phyloP scores from a whole-genome alignment of 2,329 filamentous ascomycete species.

The Alternaria sp. region DNA sequence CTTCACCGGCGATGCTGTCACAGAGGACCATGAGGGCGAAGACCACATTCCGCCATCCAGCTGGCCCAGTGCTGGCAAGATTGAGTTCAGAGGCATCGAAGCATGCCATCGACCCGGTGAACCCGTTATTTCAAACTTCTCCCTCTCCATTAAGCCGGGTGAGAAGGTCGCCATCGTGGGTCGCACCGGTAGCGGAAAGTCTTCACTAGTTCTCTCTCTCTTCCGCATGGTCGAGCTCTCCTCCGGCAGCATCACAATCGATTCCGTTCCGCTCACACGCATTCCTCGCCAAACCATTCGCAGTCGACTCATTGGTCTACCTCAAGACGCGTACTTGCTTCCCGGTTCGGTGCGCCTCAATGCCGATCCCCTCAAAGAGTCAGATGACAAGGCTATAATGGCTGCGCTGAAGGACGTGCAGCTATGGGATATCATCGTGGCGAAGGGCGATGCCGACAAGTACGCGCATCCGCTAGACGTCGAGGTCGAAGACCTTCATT shows the following conservation, averaged over 20 bases:
- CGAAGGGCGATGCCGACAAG: constrained; percentile 41
- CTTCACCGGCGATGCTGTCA: constrained; percentile 58
- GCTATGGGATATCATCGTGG: constrained; percentile 54
- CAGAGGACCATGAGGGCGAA: constrained; percentile 64
- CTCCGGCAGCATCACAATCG: constrained; percentile 57
- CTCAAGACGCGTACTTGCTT: constrained; percentile 63
- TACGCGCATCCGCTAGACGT: constrained; percentile 47
- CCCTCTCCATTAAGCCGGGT: constrained; percentile 58
- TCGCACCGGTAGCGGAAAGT: constrained; percentile 64
- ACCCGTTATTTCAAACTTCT: constrained; percentile 58
- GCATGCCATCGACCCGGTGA: constrained; percentile 54
- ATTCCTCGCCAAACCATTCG: constrained; percentile 58
- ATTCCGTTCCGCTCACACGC: constrained; percentile 58
- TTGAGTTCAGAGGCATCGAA: constrained; percentile 57
- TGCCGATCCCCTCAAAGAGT: constrained; percentile 55
- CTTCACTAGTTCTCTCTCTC: constrained; percentile 59
- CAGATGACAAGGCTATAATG: constrained; percentile 53
- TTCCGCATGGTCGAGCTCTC: constrained; percentile 60
- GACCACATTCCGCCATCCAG: constrained; percentile 49
- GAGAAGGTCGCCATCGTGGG: constrained; percentile 63
- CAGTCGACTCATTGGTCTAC: constrained; percentile 57
- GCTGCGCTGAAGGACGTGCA: constrained; percentile 58
- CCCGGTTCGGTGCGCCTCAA: constrained; percentile 60
- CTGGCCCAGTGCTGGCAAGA: constrained; percentile 56
- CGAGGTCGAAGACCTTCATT: constrained; percentile 43